Percentiles rank a stretch among this genome's conserved stretches.
These are phyloP conservation scores for Monosporozyma unispora DNA, from an alignment of 805 yeast species.

Conservation along the genomic window DNA sequence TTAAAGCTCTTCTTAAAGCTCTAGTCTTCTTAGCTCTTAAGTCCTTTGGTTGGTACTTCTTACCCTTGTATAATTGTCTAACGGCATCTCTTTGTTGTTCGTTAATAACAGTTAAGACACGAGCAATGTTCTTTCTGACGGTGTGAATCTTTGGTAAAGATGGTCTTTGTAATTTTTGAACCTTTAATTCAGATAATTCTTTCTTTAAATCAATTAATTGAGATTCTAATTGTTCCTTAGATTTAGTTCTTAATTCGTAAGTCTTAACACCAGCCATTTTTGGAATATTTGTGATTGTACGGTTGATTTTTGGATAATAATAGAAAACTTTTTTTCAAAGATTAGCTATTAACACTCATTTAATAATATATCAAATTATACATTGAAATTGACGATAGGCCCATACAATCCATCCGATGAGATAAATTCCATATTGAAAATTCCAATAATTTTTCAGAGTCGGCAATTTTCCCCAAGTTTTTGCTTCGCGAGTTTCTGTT, in stretches of 20 bases:
- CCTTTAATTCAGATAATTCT: conserved; percentile 93
- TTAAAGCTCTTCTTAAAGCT: conserved; percentile 97
- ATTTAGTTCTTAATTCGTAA: conserved; percentile 93
- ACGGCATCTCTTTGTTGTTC: conserved; percentile 92
- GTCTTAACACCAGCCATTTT: conserved; percentile 81
- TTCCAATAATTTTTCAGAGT: not conserved
- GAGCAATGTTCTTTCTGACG: conserved; percentile 98
- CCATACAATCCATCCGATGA: not conserved
- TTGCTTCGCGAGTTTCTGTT: not conserved
- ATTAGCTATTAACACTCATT: no score
- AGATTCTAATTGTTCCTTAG: conserved; percentile 92
- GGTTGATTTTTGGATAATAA: not conserved
- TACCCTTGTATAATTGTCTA: conserved; percentile 90
- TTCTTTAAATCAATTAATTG: conserved; percentile 95
- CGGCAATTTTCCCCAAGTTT: not conserved
- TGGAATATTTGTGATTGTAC: conserved; percentile 4
- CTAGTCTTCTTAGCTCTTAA: conserved; percentile 99
- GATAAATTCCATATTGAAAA: not conserved
- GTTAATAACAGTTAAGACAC: conserved; percentile 96
- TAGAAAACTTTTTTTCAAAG: no score
- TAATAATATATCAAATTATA: not conserved
- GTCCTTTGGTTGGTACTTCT: conserved; percentile 97
- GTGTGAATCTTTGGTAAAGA: conserved; percentile 95
- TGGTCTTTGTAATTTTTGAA: conserved; percentile 88
- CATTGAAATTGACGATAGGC: not conserved